Base-by-base conservation (phyloP, 2,329 filamentous ascomycete species). In the Pseudocercospora fijiensis region DNA sequence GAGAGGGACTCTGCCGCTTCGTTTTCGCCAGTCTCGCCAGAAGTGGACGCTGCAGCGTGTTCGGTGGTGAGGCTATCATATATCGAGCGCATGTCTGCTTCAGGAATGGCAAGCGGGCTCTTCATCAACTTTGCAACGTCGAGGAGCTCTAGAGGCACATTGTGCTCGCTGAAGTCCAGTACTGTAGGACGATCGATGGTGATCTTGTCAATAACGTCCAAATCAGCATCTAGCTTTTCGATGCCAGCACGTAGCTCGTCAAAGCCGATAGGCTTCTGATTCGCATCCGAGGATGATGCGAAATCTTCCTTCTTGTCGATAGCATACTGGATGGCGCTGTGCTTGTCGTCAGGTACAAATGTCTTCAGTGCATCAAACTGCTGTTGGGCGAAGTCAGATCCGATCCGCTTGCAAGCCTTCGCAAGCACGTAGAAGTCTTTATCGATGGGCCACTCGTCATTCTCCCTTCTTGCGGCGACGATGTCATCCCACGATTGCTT, bases 61-160 rank as follows among this genome's bases (percentile, higher is more conserved):
- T 80, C 80, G 13, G 76, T 78, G 1, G 79, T 80, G 52, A 79
- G 69, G 55, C 79, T 76, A 63, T 82, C 78, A 69, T 83, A 83
- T 0, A 82, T 65, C 18, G 66, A 67, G 11, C 76, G 74, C 53
- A 80, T 65, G 16, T 77, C 70, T 9, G 70, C 62, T 13, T 75
- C 66, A 3, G 70, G 64, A 9, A 74, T 43, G 4, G 43, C 9
- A 9, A 71, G 49, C 5, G 66, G 58, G 5, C 56, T 41, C 8
- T 22, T 66, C 28, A 56, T 56, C 18, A 56, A 9, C 10, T 33
- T 24, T 10, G 28, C 28, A 56, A 72, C 49, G 70, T 70, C 27
- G 9, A 70, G 41, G 10, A 81, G 64, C 26, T 73, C 75, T 71
- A 79, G 77, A 18, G 77, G 74, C 22, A 79, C 68, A 4, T 73